Evolutionary conservation across 345 rosid genomes (phyloP), one percentile per base, ranked within the genome.

Genomic region (Dipteronia dyeriana): DNA sequence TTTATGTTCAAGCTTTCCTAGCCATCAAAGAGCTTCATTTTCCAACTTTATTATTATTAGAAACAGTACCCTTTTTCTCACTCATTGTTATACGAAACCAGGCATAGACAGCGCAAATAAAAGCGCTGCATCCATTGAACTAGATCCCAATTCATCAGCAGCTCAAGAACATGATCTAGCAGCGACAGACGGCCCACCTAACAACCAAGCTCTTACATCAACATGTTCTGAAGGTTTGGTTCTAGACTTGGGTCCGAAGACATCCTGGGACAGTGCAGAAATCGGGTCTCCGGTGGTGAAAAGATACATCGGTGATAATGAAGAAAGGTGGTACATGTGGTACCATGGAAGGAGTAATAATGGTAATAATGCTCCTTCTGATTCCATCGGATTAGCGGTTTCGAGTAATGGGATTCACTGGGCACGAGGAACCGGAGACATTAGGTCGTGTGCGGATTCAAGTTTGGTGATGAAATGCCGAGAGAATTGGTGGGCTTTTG

Each of bases 241-340:
- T 74, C 79, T 88, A 10, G 85, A 84, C 70, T 61, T 84, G 83
- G 91, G 88, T 22, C 74, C 79, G 4, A 14, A 25, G 11, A 49
- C 59, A 9, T 88, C 89, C 7, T 88, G 89, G 89, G 89, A 88
- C 57, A 26, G 82, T 54, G 67, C 65, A 12, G 88, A 81, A 65
- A 75, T 88, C 38, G 86, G 89, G 53, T 88, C 89, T 0, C 91
- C 91, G 0, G 85, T 88, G 4, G 89, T 88, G 56, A 88, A 86
- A 68, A 81, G 89, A 68, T 88, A 76, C 77, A 77, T 86, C 10
- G 80, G 89, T 6, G 89, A 86, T 68, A 82, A 86, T 54, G 89
- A 83, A 62, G 91, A 88, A 77, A 84, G 91, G 68, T 84, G 88
- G 89, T 79, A 57, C 75, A 86, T 84, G 89, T 88, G 89, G 91